Evolutionary conservation across 169 alveolate genomes (phyloP).

Genomic region (Plasmodium vinckei): DNA sequence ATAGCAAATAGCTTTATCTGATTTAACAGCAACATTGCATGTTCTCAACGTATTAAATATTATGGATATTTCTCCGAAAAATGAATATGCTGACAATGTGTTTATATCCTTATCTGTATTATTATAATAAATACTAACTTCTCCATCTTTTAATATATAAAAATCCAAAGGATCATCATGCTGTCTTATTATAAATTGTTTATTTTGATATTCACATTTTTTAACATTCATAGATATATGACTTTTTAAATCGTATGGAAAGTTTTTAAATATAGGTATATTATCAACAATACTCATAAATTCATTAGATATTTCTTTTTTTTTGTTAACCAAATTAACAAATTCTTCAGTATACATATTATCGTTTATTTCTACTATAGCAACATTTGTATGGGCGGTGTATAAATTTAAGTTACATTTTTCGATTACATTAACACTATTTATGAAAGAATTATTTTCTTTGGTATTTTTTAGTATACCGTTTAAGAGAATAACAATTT

Average conservation of each 20-base stretch:
- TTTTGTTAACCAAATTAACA: conserved; percentile 23
- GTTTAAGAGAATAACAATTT: conserved; percentile 40
- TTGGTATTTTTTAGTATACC: conserved; percentile 59
- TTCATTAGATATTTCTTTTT: conserved; percentile 49
- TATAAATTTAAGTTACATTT: conserved; percentile 16
- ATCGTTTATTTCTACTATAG: conserved; percentile 37
- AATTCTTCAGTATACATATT: conserved; percentile 26
- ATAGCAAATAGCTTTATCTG: conserved; percentile 62
- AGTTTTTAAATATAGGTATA: conserved; percentile 62
- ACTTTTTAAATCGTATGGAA: conserved; percentile 28
- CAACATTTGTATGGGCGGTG: conserved; percentile 54
- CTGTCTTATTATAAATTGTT: conserved; percentile 67
- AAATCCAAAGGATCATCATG: conserved; percentile 64
- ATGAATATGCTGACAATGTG: conserved; percentile 15
- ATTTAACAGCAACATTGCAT: conserved; percentile 44
- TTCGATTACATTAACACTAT: conserved; percentile 50
- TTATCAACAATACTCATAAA: conserved; percentile 37
- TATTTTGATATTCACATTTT: conserved; percentile 42
- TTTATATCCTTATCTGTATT: conserved; percentile 28
- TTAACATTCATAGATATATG: conserved; percentile 47
- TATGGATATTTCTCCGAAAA: conserved; percentile 70
- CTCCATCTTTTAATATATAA: conserved; percentile 67
- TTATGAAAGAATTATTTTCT: conserved; percentile 38
- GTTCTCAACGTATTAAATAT: conserved; percentile 70
- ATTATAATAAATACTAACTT: conserved; percentile 27